Percentiles rank a stretch among this genome's conserved stretches.
phyloP scores from a whole-genome alignment of 345 rosid genomes.

The Melaleuca quinquenervia region DNA sequence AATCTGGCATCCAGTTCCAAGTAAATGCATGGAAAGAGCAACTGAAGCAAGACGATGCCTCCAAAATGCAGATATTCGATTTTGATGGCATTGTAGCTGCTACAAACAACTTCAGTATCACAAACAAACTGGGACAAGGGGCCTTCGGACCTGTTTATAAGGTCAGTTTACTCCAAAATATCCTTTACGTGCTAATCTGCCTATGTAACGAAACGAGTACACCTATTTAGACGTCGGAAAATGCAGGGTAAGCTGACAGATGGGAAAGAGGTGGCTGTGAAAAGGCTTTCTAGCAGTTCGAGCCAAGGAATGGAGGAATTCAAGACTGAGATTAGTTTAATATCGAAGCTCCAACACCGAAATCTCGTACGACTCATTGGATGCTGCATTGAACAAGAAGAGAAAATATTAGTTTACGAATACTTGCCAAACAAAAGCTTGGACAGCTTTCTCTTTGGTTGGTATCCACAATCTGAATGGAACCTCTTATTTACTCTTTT shows the following conservation, averaged over 20 bases:
- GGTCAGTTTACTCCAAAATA: not conserved
- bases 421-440: not conserved
- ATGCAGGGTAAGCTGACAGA: not conserved
- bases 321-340: not conserved
- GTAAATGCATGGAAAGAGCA: too few species aligned
- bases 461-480: not conserved
- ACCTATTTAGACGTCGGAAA: not conserved
- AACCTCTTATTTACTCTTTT: too few species aligned
- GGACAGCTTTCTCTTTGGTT: constrained; percentile 3
- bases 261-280: not conserved
- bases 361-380: constrained; percentile 52
- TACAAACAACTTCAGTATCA: not conserved
- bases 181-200: not conserved
- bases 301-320: not conserved
- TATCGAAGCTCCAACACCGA: not conserved
- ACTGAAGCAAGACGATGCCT: too few species aligned
- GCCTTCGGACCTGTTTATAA: constrained; percentile 1
- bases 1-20: too few species aligned
- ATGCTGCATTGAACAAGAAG: constrained; percentile 45
- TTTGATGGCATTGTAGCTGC: not conserved
- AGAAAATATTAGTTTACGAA: constrained; percentile 42
- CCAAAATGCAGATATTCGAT: too few species aligned
- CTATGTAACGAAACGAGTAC: not conserved
- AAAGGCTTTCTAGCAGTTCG: not conserved
- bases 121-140: not conserved